Evolutionary conservation across 2,329 filamentous ascomycete genomes (phyloP).

Genomic region (Exophiala sideris): DNA sequence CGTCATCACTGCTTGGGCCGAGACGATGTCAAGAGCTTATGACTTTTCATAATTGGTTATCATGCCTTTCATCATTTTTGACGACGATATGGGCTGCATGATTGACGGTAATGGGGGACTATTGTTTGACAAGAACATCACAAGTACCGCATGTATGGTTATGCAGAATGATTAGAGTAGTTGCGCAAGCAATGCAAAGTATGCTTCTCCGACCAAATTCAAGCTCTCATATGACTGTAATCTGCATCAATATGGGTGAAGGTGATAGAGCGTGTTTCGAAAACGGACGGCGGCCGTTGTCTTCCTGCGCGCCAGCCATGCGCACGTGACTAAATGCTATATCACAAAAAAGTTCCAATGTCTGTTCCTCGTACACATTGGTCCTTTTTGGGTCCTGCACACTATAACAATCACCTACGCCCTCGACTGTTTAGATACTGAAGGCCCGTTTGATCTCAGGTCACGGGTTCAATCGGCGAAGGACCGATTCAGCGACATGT

Average conservation of each 20-base stretch:
- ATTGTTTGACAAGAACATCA: conserved; percentile 1
- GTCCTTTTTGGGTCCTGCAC: no score
- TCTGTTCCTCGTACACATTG: no score
- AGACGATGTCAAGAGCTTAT: conserved; percentile 24
- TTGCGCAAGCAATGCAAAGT: conserved; percentile 25
- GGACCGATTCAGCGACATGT: conserved; percentile 19
- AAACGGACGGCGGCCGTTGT: no score
- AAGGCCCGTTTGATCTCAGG: no score
- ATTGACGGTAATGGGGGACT: conserved; percentile 16
- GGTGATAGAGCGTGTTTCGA: neutral
- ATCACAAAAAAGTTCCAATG: no score
- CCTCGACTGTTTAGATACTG: no score
- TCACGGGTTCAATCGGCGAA: no score
- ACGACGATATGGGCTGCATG: conserved; percentile 25
- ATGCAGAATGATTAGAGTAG: conserved; percentile 12
- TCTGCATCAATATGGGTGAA: neutral
- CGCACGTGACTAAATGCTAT: no score
- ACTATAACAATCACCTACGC: no score
- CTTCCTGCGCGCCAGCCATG: no score
- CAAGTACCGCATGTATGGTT: conserved; percentile 1
- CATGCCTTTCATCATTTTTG: conserved; percentile 8
- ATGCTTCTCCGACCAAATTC: neutral
- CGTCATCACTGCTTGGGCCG: neutral
- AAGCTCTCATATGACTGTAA: no score
- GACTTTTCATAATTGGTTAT: conserved; percentile 12